These are phyloP conservation scores for Kwoniella botswanensis DNA, from an alignment of 768 basidiomycete genomes.

Conservation along the genomic window DNA sequence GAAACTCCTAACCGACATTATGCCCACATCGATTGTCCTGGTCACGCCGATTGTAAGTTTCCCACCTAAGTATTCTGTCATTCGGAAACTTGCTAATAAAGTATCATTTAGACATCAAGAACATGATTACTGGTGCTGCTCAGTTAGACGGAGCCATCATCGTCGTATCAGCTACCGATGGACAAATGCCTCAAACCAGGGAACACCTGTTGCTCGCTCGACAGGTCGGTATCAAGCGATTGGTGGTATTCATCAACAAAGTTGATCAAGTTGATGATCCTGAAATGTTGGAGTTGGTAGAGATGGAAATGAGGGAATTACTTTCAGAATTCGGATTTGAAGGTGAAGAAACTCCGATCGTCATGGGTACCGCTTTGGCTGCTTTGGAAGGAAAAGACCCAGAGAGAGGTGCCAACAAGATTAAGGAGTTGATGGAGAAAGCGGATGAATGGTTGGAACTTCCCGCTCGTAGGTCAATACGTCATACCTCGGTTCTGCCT, in stretches of 20 bases:
- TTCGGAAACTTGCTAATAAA: neutral
- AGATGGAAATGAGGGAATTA: conserved; percentile 99
- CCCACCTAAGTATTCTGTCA: conserved; percentile 61
- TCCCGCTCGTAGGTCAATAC: conserved; percentile 73
- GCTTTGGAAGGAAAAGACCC: conserved; percentile 86
- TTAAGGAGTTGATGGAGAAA: conserved; percentile 77
- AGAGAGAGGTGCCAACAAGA: conserved; percentile 78
- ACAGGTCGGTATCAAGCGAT: conserved; percentile 95
- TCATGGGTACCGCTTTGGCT: conserved; percentile 95
- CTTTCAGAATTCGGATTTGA: conserved; percentile 91
- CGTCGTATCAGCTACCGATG: conserved; percentile 95
- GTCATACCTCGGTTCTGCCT: neutral
- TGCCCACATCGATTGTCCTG: conserved; percentile 97
- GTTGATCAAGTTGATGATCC: conserved; percentile 94
- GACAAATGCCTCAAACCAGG: conserved; percentile 99
- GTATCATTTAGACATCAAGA: conserved; percentile 62
- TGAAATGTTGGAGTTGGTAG: conserved; percentile 98
- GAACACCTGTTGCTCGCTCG: conserved; percentile 97
- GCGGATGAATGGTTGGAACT: conserved; percentile 96
- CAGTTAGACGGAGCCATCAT: conserved; percentile 78
- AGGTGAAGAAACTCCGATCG: conserved; percentile 95
- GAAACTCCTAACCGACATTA: conserved; percentile 89
- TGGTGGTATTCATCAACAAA: conserved; percentile 99
- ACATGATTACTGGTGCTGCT: conserved; percentile 99
- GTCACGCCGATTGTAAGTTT: conserved; percentile 47